phyloP scores from a whole-genome alignment of 306 rosid genomes.

The Vigna angularis region DNA sequence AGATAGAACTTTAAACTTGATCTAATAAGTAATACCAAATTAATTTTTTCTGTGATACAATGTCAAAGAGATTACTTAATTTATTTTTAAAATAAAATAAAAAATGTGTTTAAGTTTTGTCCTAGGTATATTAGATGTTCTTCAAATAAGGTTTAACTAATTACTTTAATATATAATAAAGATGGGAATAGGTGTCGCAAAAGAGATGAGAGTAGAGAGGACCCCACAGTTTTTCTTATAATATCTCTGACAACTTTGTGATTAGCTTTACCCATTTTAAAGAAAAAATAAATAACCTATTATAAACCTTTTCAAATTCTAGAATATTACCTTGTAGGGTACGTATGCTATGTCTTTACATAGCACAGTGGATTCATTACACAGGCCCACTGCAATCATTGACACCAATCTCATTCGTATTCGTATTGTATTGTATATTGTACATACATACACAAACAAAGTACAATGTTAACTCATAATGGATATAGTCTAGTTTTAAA shows the following conservation, averaged over 20 bases:
- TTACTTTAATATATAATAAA: neutral
- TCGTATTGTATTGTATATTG: too few species aligned
- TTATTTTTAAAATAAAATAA: too few species aligned
- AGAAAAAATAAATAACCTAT: neutral
- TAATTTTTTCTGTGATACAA: too few species aligned
- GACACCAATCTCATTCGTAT: neutral
- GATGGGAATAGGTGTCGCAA: neutral
- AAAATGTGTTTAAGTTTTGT: neutral
- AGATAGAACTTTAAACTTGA: too few species aligned
- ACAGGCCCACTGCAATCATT: slow-evolving; percentile 1
- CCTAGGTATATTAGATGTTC: neutral
- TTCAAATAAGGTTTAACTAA: neutral
- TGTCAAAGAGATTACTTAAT: too few species aligned
- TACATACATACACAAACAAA: too few species aligned
- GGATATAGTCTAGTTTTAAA: neutral
- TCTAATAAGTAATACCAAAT: too few species aligned
- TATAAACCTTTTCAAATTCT: neutral
- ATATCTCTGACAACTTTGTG: neutral
- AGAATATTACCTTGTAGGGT: slow-evolving; percentile 1
- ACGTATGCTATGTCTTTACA: neutral
- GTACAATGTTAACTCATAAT: neutral
- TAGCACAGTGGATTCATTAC: too few species aligned
- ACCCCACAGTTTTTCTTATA: slow-evolving; percentile 11
- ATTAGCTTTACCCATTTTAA: slow-evolving; percentile 1
- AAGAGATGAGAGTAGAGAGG: neutral